phyloP scores from a whole-genome alignment of 768 basidiomycete species.

The Boletus tylopilopsis region DNA sequence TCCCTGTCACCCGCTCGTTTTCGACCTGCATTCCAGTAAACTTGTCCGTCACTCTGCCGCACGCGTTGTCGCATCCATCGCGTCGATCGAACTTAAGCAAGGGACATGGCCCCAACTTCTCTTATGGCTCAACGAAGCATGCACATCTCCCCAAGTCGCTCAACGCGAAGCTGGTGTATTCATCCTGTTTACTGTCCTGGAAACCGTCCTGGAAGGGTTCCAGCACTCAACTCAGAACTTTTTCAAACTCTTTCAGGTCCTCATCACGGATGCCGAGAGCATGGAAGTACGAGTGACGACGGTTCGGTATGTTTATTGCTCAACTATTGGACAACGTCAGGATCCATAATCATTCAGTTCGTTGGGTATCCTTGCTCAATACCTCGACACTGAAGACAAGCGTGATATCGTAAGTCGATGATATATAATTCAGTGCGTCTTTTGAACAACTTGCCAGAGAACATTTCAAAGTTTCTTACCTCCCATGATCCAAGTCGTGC shows the following conservation, averaged over 20 bases:
- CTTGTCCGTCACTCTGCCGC: slow-evolving; percentile 92
- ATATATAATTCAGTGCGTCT: background rate
- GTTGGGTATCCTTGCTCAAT: slow-evolving; percentile 91
- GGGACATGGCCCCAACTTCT: slow-evolving; percentile 85
- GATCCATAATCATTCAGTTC: slow-evolving; percentile 42
- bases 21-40: slow-evolving; percentile 45
- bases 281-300: slow-evolving; percentile 89
- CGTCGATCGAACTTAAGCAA: slow-evolving; percentile 76
- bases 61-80: slow-evolving; percentile 90
- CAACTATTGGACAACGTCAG: background rate
- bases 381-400: slow-evolving; percentile 86
- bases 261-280: slow-evolving; percentile 81
- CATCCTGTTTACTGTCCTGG: slow-evolving; percentile 87
- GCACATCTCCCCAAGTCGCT: slow-evolving; percentile 57
- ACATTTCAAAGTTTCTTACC: slow-evolving; percentile 86
- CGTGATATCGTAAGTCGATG: slow-evolving; percentile 64
- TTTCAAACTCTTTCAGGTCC: slow-evolving; percentile 72
- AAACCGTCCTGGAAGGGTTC: slow-evolving; percentile 88
- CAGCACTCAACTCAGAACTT: slow-evolving; percentile 69
- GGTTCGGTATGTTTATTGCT: slow-evolving; percentile 57
- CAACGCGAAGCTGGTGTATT: slow-evolving; percentile 92
- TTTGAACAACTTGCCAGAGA: slow-evolving; percentile 45
- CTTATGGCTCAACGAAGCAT: slow-evolving; percentile 80
- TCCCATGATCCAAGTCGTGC: slow-evolving; percentile 83
- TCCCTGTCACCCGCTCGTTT: background rate